A percentile compares a stretch with the other conserved stretches of the same genome.
Conservation (phyloP, 345 rosid genomes). For the Punica granatum region DNA sequence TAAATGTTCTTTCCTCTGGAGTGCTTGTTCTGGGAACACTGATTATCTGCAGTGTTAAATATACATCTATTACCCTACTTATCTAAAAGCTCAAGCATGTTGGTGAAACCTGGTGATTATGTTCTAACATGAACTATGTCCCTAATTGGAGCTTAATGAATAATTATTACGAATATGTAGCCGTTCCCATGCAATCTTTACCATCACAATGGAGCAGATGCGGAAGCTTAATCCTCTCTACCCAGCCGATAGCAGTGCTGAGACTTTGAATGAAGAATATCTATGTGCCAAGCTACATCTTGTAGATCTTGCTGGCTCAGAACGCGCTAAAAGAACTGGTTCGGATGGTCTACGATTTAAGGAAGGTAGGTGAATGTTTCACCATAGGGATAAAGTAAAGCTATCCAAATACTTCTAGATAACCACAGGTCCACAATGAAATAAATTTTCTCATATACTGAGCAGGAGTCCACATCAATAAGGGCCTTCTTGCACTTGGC, state of each 20-base stretch:
- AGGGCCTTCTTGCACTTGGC: conserved; percentile 98
- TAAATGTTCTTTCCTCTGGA: neutral
- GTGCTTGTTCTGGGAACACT: neutral
- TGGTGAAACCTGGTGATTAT: no score
- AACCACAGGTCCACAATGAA: conserved; percentile 7
- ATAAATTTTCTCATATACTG: conserved; percentile 16
- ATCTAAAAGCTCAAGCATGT: neutral
- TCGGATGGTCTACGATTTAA: conserved; percentile 95
- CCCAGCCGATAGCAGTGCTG: conserved; percentile 48
- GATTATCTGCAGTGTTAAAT: neutral
- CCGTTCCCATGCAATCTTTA: conserved; percentile 99
- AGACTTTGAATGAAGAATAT: conserved; percentile 74
- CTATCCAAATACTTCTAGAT: neutral
- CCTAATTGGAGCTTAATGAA: neutral
- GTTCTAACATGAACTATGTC: neutral
- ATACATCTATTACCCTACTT: neutral
- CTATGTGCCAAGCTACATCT: conserved; percentile 96
- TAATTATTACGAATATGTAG: conserved; percentile 32
- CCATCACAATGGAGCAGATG: conserved; percentile 95
- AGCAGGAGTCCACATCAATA: conserved; percentile 93
- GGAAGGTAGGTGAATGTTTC: conserved; percentile 54
- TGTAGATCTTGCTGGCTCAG: conserved; percentile 99
- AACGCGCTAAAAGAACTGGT: conserved; percentile 96
- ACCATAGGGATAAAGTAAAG: neutral
- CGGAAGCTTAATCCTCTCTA: conserved; percentile 54